Conservation (phyloP, 345 rosid genomes). For the Gossypium thurberi region DNA sequence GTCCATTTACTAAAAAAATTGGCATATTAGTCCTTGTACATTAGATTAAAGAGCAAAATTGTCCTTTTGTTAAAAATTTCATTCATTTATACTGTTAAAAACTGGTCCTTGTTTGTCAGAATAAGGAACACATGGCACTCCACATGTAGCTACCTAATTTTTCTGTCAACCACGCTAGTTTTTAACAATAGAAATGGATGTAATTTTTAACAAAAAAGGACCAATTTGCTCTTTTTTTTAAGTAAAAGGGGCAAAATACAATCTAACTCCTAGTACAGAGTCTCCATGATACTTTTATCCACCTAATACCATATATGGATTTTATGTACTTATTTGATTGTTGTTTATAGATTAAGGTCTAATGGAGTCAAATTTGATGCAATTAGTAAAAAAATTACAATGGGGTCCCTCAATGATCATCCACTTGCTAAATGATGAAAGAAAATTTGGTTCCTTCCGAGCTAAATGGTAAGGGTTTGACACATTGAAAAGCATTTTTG, state of each 20-base stretch:
- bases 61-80: too few relatives aligned
- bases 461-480: background rate
- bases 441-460: background rate
- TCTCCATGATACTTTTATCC: too few relatives aligned
- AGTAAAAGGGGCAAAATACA: too few relatives aligned
- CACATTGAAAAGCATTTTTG: background rate
- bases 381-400: background rate
- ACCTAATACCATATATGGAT: background rate
- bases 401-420: conserved; percentile 1
- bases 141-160: too few relatives aligned
- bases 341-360: background rate
- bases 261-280: too few relatives aligned
- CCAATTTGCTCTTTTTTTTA: too few relatives aligned
- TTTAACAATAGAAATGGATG: fast-evolving
- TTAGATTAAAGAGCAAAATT: too few relatives aligned
- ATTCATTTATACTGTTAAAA: too few relatives aligned
- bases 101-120: too few relatives aligned
- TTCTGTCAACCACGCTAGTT: too few relatives aligned
- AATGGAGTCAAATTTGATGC: background rate
- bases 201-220: too few relatives aligned
- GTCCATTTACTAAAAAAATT: fast-evolving
- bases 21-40: fast-evolving
- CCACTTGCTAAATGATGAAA: background rate
- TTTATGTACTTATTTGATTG: background rate
- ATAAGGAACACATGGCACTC: too few relatives aligned